A percentile compares a stretch with the other conserved stretches of the same genome.
phyloP scores from a whole-genome alignment of 2,329 filamentous ascomycete genomes.

The Lithohypha guttulata region DNA sequence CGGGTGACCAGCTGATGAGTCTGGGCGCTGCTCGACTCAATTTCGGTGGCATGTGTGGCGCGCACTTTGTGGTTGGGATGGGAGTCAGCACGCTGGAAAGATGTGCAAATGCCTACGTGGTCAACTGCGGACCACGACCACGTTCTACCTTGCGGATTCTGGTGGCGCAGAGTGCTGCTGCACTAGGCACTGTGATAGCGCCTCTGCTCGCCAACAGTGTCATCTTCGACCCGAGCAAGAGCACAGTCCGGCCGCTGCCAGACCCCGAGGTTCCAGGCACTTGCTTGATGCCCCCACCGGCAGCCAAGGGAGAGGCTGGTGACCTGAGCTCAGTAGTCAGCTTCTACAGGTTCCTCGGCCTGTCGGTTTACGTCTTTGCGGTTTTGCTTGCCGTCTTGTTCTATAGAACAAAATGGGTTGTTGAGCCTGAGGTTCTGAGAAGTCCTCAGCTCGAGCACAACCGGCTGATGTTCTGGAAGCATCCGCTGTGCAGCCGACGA shows the following conservation, averaged over 20 bases:
- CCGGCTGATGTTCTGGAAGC: conserved; percentile 18
- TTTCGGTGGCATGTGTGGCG: conserved; percentile 16
- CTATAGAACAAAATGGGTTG: conserved; percentile 56
- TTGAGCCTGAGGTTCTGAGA: conserved; percentile 60
- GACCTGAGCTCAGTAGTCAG: conserved; percentile 59
- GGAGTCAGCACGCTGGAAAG: conserved; percentile 66
- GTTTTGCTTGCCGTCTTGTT: conserved; percentile 28
- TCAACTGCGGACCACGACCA: conserved; percentile 63
- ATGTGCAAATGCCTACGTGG: conserved; percentile 65
- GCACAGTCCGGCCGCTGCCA: conserved; percentile 6
- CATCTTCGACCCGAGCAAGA: conserved; percentile 47
- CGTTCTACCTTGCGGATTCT: conserved; percentile 70
- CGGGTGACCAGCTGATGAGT: conserved; percentile 56
- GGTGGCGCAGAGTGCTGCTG: conserved; percentile 66
- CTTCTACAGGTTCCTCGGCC: conserved; percentile 66
- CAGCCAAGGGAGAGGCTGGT: conserved; percentile 24
- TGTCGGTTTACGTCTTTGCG: conserved; percentile 57
- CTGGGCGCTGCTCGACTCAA: conserved; percentile 14
- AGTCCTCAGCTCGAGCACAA: conserved; percentile 44
- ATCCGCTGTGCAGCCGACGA: conserved; percentile 31
- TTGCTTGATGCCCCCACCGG: conserved; percentile 14
- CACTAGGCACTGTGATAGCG: conserved; percentile 61
- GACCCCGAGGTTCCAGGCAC: conserved; percentile 14
- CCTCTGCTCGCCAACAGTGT: conserved; percentile 54
- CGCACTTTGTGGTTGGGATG: conserved; percentile 62